phyloP scores from a whole-genome alignment of 192 early-diverging fungal species.

The Thoreauomyces humboldtii region DNA sequence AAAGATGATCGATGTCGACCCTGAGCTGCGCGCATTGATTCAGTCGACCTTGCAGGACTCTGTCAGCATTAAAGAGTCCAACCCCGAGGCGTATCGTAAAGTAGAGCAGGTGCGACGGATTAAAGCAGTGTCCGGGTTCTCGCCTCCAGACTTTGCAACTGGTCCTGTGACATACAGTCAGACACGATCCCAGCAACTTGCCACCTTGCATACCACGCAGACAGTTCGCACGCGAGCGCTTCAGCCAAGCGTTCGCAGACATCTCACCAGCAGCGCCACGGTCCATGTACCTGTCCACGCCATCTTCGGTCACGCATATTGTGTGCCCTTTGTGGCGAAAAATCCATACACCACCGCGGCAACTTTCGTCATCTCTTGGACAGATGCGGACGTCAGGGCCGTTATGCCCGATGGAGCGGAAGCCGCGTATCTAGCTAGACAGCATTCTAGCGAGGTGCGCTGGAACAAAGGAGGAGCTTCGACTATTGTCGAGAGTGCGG shows the following conservation, averaged over 20 bases:
- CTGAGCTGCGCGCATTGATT: constrained; percentile 38
- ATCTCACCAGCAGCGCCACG: constrained; percentile 34
- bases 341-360: constrained; percentile 46
- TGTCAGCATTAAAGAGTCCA: not conserved
- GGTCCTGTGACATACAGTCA: constrained; percentile 4
- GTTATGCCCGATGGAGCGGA: not conserved
- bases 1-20: constrained; percentile 39
- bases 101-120: not conserved
- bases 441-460: not conserved
- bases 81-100: not conserved
- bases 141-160: too few species aligned
- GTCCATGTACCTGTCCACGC: constrained; percentile 32
- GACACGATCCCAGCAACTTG: not conserved
- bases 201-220: constrained; percentile 42
- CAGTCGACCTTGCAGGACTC: not conserved
- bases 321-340: constrained; percentile 39
- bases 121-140: not conserved
- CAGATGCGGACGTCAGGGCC: constrained; percentile 39
- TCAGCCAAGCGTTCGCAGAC: constrained; percentile 22
- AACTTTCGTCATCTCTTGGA: constrained; percentile 44
- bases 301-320: constrained; percentile 44
- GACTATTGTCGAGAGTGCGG: not conserved
- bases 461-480: not conserved
- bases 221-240: constrained; percentile 36
- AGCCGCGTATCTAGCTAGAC: not conserved